Evolutionary conservation across 306 rosid species (phyloP).

Genomic region (Cucurbita moschata): DNA sequence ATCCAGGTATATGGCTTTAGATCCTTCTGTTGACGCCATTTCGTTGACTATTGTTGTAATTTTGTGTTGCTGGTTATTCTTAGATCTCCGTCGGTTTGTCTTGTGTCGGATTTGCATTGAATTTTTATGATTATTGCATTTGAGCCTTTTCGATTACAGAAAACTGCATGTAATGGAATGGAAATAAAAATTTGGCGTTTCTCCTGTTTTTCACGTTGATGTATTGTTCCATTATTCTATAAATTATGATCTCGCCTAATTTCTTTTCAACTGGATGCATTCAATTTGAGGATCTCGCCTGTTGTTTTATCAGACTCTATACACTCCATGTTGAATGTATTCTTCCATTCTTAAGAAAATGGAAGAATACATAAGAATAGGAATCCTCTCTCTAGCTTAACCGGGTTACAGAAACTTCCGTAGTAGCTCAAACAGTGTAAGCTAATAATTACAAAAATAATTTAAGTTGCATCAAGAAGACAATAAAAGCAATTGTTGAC

Average conservation of each 20-base stretch:
- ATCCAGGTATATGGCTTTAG: conserved; percentile 42
- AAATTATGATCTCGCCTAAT: background rate
- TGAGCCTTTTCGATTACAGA: background rate
- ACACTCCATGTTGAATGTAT: background rate
- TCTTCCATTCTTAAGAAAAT: background rate
- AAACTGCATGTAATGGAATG: background rate
- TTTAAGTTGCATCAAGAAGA: background rate
- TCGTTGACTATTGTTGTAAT: background rate
- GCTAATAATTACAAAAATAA: background rate
- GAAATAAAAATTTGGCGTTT: background rate
- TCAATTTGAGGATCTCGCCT: background rate
- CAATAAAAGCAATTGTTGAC: background rate
- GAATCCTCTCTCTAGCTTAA: background rate
- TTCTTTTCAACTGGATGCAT: background rate
- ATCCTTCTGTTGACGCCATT: background rate
- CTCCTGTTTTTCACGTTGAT: background rate
- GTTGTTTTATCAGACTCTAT: background rate
- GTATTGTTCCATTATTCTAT: background rate
- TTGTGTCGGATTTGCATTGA: background rate
- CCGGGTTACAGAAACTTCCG: too few relatives aligned
- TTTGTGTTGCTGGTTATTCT: background rate
- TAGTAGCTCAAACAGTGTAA: background rate
- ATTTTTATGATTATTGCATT: background rate
- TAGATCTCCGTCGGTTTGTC: background rate
- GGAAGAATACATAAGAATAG: background rate